These are phyloP conservation scores for Wickerhamiella shivajii DNA, from an alignment of 805 yeast species.

Conservation along the genomic window DNA sequence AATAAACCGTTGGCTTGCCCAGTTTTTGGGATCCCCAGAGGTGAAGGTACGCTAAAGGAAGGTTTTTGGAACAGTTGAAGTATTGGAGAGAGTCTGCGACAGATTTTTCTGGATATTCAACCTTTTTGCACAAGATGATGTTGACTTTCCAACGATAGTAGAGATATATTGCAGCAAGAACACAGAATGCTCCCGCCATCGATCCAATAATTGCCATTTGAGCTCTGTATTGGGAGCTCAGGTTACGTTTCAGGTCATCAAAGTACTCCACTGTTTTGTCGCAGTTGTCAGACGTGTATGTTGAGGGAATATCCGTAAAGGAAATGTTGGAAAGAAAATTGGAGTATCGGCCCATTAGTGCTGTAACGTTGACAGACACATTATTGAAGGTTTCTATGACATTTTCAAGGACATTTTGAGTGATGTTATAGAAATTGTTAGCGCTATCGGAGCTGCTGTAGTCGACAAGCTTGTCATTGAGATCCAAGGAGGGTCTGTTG, in stretches of 20 bases:
- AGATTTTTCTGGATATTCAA: conserved; percentile 9
- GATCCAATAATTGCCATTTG: conserved; percentile 6
- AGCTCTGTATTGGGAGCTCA: conserved; percentile 6
- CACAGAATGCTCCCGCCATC: conserved; percentile 9
- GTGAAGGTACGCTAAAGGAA: no score
- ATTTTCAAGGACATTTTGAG: conserved; percentile 6
- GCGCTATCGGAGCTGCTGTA: no score
- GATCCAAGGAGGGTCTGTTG: no score
- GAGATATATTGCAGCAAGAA: conserved; percentile 8
- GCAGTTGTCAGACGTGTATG: conserved; percentile 3
- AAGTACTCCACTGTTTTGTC: neutral
- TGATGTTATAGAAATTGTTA: conserved; percentile 7
- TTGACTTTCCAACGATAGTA: conserved; percentile 9
- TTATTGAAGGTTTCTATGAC: conserved; percentile 4
- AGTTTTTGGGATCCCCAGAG: no score
- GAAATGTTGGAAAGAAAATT: conserved; percentile 6
- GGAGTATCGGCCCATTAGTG: conserved; percentile 3
- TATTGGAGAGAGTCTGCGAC: no score
- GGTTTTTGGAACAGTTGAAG: no score
- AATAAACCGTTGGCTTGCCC: no score
- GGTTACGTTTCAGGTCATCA: neutral
- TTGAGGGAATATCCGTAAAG: neutral
- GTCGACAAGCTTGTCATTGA: no score
- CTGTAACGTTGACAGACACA: neutral
- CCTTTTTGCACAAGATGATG: conserved; percentile 5